phyloP scores from a whole-genome alignment of 352 stramenopile species.

The Peronosclerospora sorghi region DNA sequence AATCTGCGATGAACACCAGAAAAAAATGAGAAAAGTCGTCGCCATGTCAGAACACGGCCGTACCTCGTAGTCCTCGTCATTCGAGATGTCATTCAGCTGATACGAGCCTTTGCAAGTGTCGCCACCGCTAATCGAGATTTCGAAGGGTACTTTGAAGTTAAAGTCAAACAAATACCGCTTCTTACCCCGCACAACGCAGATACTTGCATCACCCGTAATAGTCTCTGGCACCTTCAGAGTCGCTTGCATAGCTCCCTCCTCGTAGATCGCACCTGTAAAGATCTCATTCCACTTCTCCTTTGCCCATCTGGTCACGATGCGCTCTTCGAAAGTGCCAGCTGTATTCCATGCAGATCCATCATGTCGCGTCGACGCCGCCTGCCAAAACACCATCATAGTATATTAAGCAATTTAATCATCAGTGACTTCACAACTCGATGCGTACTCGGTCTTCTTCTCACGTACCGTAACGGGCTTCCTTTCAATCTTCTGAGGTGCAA shows the following conservation, averaged over 20 bases:
- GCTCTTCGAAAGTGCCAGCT: constrained; percentile 87
- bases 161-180: constrained; percentile 86
- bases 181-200: constrained; percentile 82
- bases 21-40: background rate
- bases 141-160: constrained; percentile 60
- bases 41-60: background rate
- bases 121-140: constrained; percentile 42
- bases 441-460: background rate
- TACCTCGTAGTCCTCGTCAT: constrained; percentile 83
- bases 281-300: constrained; percentile 55
- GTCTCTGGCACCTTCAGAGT: constrained; percentile 59
- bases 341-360: constrained; percentile 87
- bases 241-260: constrained; percentile 28
- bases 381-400: background rate
- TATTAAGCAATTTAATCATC: background rate
- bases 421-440: background rate
- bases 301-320: constrained; percentile 79
- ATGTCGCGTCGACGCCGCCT: constrained; percentile 25
- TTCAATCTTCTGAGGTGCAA: constrained; percentile 78
- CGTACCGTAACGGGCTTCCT: constrained; percentile 20
- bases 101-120: constrained; percentile 52
- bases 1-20: constrained; percentile 30
- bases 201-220: constrained; percentile 73
- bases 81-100: constrained; percentile 76
- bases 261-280: constrained; percentile 30